Percentiles rank a stretch among this genome's conserved stretches.
Evolutionary conservation across 345 rosid species (phyloP).

Genomic region (Hibiscus syriacus): DNA sequence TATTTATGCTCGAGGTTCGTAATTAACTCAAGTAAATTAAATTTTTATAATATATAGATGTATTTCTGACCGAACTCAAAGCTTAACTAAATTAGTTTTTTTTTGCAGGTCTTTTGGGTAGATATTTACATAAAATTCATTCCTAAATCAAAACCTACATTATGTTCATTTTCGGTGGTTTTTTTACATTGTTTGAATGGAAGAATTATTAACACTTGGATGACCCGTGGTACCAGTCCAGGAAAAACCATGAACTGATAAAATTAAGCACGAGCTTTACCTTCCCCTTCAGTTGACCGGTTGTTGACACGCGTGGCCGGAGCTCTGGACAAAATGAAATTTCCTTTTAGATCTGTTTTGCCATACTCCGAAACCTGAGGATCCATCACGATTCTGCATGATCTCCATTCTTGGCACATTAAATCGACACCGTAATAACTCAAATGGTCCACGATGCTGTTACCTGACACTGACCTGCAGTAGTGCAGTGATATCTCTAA

Average conservation of each 20-base stretch:
- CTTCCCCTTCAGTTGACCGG: conserved; percentile 2
- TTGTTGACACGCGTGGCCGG: conserved; percentile 22
- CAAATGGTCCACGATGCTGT: conserved; percentile 68
- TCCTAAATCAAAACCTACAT: background rate
- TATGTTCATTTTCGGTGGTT: background rate
- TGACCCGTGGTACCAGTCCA: background rate
- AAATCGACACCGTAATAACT: conserved; percentile 55
- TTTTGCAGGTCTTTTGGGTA: background rate
- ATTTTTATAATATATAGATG: too few relatives aligned
- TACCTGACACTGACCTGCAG: conserved; percentile 74
- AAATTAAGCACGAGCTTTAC: conserved; percentile 5
- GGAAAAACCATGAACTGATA: background rate
- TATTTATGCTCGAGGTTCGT: too few relatives aligned
- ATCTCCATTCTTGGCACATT: conserved; percentile 45
- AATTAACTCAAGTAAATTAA: too few relatives aligned
- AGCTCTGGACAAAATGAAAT: conserved; percentile 43
- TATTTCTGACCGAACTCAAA: too few relatives aligned
- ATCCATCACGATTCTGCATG: conserved; percentile 65
- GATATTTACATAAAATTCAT: conserved; percentile 2
- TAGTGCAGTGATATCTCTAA: conserved; percentile 25
- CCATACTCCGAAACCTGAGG: conserved; percentile 26
- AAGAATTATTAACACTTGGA: background rate
- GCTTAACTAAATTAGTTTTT: too few relatives aligned
- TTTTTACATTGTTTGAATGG: background rate
- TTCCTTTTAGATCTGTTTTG: conserved; percentile 57